A percentile compares a stretch with the other conserved stretches of the same genome.
phyloP scores from a whole-genome alignment of 1,139 yeast species.

The Debaryomycetaceae sp. region DNA sequence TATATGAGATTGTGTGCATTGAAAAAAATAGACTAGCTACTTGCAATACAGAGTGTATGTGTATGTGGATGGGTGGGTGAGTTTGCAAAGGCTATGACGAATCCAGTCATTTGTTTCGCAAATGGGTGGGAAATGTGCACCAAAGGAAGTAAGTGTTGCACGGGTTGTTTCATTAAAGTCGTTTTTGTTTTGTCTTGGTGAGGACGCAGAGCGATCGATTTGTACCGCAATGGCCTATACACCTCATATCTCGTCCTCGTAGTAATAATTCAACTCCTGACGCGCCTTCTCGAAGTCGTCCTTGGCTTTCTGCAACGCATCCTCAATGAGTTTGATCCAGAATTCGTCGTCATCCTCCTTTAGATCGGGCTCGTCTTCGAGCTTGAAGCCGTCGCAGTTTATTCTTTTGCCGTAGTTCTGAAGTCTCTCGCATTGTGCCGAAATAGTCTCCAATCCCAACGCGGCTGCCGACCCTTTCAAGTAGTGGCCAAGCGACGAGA shows the following conservation, averaged over 20 bases:
- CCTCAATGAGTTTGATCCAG: conserved; percentile 48
- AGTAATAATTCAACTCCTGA: conserved; percentile 54
- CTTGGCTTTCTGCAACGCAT: conserved; percentile 56
- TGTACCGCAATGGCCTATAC: no score
- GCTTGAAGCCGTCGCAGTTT: conserved; percentile 38
- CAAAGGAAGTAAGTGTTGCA: no score
- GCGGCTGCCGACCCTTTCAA: conserved; percentile 96
- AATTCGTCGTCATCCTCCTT: conserved; percentile 29
- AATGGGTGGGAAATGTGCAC: no score
- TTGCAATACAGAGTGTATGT: not conserved
- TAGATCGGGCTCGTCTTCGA: conserved; percentile 9
- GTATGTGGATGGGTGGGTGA: no score
- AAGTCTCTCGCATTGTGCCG: conserved; percentile 85
- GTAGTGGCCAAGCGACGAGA: conserved; percentile 84
- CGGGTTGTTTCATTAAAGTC: no score
- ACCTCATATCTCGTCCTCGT: conserved; percentile 44
- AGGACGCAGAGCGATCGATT: no score
- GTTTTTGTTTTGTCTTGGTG: no score
- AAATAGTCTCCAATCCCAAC: conserved; percentile 75
- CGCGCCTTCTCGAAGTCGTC: conserved; percentile 55
- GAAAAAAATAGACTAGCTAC: conserved; percentile 13
- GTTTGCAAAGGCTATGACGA: no score
- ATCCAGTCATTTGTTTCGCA: no score
- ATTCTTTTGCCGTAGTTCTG: conserved; percentile 76
- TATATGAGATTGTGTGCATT: conserved; percentile 45